These are phyloP conservation scores for Trifolium dubium DNA, from an alignment of 306 rosid species.

Conservation along the genomic window DNA sequence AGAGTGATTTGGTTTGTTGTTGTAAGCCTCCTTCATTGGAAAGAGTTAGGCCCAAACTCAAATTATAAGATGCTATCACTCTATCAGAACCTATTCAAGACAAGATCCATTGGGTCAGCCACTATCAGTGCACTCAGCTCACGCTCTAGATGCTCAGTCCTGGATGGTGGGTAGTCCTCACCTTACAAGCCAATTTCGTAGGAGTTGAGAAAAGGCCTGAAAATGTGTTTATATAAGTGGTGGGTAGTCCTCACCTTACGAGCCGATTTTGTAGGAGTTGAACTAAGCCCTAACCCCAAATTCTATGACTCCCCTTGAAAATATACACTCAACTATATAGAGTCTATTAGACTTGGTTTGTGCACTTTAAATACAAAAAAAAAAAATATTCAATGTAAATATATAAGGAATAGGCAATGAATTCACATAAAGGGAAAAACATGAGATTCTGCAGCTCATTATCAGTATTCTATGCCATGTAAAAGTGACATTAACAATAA, in stretches of 20 bases:
- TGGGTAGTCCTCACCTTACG: background rate
- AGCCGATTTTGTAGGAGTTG: background rate
- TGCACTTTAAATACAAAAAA: constrained; percentile 1
- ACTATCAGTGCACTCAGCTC: background rate
- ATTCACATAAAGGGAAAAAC: constrained; percentile 15
- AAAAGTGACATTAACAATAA: background rate
- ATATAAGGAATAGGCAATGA: constrained; percentile 10
- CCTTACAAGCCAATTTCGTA: background rate
- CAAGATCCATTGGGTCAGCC: background rate
- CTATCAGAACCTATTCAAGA: background rate
- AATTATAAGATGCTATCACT: background rate
- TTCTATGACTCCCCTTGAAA: background rate
- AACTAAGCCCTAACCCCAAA: background rate
- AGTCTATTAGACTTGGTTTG: constrained; percentile 5
- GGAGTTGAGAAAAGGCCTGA: background rate
- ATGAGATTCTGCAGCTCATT: constrained; percentile 23
- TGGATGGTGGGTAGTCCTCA: background rate
- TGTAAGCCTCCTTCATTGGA: constrained; percentile 1
- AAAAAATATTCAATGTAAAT: background rate
- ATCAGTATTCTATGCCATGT: constrained; percentile 15
- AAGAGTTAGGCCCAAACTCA: background rate
- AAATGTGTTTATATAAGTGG: background rate
- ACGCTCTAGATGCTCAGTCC: background rate
- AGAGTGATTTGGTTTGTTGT: background rate
- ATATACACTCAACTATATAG: background rate